These are phyloP conservation scores for Xylaria polymorpha DNA, from an alignment of 2,329 filamentous ascomycete genomes.

Conservation along the genomic window DNA sequence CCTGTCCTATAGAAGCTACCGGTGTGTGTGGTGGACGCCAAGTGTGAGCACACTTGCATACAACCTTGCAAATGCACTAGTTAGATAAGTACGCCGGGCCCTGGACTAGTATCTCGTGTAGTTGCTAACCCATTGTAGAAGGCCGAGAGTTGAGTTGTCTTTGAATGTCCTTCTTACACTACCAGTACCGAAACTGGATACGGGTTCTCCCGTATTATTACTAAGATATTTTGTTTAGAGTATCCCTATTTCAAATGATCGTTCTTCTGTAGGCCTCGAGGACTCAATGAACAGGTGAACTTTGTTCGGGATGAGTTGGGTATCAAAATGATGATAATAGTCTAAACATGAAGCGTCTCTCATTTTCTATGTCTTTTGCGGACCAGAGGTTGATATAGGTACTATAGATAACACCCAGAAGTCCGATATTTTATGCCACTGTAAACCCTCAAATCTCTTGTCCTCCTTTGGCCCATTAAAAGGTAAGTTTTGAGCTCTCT, in stretches of 20 bases:
- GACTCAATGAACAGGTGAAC: background rate
- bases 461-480: background rate
- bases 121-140: background rate
- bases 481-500: background rate
- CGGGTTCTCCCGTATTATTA: conserved; percentile 1
- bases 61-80: too few species aligned
- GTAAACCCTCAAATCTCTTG: background rate
- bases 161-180: too few species aligned
- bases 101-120: background rate
- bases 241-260: background rate
- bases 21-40: background rate
- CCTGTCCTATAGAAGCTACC: background rate
- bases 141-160: too few species aligned
- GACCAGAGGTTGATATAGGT: too few species aligned
- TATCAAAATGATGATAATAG: background rate
- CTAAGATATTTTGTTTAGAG: too few species aligned
- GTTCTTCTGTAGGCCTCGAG: background rate
- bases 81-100: too few species aligned
- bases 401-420: too few species aligned
- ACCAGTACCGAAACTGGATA: background rate
- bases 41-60: too few species aligned
- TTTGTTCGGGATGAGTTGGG: too few species aligned
- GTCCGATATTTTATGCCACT: too few species aligned
- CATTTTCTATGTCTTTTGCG: too few species aligned
- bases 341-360: background rate